These are phyloP conservation scores for Terfezia boudieri DNA, from an alignment of 495 filamentous ascomycete genomes.

Conservation along the genomic window DNA sequence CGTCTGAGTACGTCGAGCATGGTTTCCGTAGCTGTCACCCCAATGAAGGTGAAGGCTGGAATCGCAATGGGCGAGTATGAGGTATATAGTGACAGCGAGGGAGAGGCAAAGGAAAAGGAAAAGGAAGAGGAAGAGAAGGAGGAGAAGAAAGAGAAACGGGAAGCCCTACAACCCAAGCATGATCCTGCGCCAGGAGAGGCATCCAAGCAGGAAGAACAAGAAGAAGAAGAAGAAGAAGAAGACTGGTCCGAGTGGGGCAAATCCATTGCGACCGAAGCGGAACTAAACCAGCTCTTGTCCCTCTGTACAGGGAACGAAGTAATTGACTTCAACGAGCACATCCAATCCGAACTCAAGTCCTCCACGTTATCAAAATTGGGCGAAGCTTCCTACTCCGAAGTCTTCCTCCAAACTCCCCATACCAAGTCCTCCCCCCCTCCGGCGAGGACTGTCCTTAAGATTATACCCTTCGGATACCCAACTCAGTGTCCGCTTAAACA, in stretches of 20 bases:
- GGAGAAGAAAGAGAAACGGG: neutral
- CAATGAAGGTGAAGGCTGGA: neutral
- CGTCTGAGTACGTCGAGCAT: no score
- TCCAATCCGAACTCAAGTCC: slow-evolving; percentile 2
- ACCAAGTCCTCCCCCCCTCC: neutral
- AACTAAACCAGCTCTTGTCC: slow-evolving; percentile 6
- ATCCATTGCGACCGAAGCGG: neutral
- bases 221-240: neutral
- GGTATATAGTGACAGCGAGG: neutral
- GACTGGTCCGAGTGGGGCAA: neutral
- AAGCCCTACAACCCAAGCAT: neutral
- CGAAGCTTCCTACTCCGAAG: slow-evolving; percentile 18
- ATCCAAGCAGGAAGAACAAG: neutral
- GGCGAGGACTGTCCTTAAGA: slow-evolving; percentile 12
- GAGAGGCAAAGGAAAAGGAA: neutral
- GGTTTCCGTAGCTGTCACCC: no score
- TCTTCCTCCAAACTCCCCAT: slow-evolving; percentile 9
- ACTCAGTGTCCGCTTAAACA: slow-evolving; percentile 11
- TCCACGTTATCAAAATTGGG: slow-evolving; percentile 13
- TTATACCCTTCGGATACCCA: slow-evolving; percentile 15
- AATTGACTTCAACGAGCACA: slow-evolving; percentile 12
- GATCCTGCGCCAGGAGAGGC: neutral
- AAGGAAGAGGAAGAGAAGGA: neutral
- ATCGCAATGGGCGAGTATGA: neutral
- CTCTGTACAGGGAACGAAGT: slow-evolving; percentile 6